Conservation (phyloP, 345 rosid genomes). For the Acer saccharum region DNA sequence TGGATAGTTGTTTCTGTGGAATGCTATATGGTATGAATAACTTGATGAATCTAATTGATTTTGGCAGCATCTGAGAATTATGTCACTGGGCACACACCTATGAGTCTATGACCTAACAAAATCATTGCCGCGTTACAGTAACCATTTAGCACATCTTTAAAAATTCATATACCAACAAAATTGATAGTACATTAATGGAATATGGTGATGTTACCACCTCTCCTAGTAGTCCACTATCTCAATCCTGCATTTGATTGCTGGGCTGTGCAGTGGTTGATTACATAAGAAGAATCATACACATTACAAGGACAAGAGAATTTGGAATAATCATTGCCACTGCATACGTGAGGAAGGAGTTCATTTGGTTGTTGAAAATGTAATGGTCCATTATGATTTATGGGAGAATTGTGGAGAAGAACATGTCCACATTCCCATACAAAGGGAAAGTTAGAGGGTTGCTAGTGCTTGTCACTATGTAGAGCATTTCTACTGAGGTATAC, state of each 20-base stretch:
- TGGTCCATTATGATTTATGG: not conserved
- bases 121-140: too few relatives aligned
- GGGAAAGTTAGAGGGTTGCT: not conserved
- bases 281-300: not conserved
- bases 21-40: not conserved
- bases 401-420: too few relatives aligned
- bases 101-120: not conserved
- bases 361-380: not conserved
- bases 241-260: constrained; percentile 7
- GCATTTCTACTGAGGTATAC: constrained; percentile 1
- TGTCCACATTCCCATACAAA: too few relatives aligned
- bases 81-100: not conserved
- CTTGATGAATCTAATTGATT: not conserved
- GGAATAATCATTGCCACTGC: too few relatives aligned
- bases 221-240: not conserved
- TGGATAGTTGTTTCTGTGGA: not conserved
- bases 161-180: too few relatives aligned
- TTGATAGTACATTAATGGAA: not conserved
- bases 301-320: not conserved
- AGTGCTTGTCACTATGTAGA: not conserved
- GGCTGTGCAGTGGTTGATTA: not conserved
- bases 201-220: not conserved
- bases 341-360: not conserved
- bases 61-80: too few relatives aligned
- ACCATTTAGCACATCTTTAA: too few relatives aligned